These are phyloP conservation scores for Hypholoma fasciculare DNA, from an alignment of 768 basidiomycete genomes.

Conservation along the genomic window DNA sequence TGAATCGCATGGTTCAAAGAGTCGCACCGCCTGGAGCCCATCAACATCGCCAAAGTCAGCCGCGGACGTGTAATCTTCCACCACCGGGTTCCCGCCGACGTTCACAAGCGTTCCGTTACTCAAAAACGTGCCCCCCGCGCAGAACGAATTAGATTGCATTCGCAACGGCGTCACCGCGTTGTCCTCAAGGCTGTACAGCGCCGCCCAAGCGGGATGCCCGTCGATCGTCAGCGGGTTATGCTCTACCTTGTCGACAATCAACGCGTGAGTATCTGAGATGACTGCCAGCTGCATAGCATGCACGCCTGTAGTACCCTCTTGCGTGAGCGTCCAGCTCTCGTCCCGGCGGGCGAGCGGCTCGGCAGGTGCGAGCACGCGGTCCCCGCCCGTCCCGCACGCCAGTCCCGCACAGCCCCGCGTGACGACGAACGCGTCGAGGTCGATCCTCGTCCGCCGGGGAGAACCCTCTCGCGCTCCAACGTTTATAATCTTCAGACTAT, in stretches of 20 bases:
- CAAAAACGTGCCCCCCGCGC: constrained; percentile 79
- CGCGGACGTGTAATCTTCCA: constrained; percentile 59
- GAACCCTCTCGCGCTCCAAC: constrained; percentile 42
- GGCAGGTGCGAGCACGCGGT: too few species aligned
- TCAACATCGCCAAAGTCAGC: constrained; percentile 77
- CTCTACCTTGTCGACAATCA: constrained; percentile 84
- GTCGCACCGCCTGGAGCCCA: constrained; percentile 72
- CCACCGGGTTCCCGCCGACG: constrained; percentile 82
- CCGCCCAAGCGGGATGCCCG: constrained; percentile 82
- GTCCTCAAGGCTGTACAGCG: constrained; percentile 68
- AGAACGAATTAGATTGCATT: constrained; percentile 82
- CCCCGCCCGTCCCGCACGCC: too few species aligned
- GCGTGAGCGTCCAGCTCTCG: constrained; percentile 53
- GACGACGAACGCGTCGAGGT: constrained; percentile 70
- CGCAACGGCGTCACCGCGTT: constrained; percentile 60
- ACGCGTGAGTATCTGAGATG: constrained; percentile 66
- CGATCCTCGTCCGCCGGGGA: constrained; percentile 35
- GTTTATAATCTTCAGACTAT: constrained; percentile 66
- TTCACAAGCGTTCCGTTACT: constrained; percentile 76
- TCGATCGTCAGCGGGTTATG: constrained; percentile 76
- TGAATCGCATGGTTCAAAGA: constrained; percentile 67
- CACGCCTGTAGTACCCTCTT: constrained; percentile 73
- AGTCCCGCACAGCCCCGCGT: constrained; percentile 38
- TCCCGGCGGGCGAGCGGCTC: too few species aligned
- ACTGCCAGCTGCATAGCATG: constrained; percentile 76